Conservation (phyloP, 768 basidiomycete species). For the Kwoniella shandongensis region DNA sequence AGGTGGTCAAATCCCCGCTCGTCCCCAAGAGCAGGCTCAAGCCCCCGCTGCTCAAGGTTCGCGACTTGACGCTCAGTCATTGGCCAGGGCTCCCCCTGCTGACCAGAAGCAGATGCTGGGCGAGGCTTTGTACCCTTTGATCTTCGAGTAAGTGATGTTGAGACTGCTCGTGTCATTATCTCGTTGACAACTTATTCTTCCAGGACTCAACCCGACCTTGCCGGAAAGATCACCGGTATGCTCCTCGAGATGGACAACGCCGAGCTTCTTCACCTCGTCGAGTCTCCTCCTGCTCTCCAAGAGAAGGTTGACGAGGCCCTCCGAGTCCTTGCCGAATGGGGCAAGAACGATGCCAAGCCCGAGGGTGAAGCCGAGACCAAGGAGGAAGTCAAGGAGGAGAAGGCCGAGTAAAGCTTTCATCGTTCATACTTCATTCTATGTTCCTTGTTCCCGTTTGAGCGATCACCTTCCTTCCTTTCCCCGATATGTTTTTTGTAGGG, state of each 20-base stretch:
- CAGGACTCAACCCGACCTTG: constrained; percentile 83
- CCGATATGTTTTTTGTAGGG: constrained; percentile 7
- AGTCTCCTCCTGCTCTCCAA: constrained; percentile 75
- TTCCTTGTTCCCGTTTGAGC: neutral
- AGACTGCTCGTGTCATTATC: neutral
- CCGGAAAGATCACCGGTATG: constrained; percentile 99
- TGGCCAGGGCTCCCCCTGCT: constrained; percentile 63
- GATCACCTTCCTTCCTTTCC: neutral
- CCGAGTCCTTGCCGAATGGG: constrained; percentile 80
- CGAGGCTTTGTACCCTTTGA: constrained; percentile 91
- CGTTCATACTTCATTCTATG: neutral
- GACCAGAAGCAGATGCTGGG: constrained; percentile 99
- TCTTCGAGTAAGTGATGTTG: constrained; percentile 64
- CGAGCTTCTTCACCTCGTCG: constrained; percentile 86
- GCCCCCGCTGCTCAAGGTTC: constrained; percentile 41
- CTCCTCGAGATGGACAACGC: constrained; percentile 97
- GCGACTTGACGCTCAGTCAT: constrained; percentile 63
- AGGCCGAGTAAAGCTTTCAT: constrained; percentile 14
- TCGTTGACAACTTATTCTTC: neutral
- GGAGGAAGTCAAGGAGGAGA: constrained; percentile 28
- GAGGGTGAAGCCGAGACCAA: constrained; percentile 26
- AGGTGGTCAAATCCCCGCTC: constrained; percentile 39
- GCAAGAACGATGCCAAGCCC: constrained; percentile 56
- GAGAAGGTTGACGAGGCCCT: constrained; percentile 91
- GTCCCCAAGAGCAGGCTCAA: constrained; percentile 54